Percentiles rank a stretch among this genome's conserved stretches.
phyloP scores from a whole-genome alignment of 106 monocot species.

The Dioscorea zingiberensis region DNA sequence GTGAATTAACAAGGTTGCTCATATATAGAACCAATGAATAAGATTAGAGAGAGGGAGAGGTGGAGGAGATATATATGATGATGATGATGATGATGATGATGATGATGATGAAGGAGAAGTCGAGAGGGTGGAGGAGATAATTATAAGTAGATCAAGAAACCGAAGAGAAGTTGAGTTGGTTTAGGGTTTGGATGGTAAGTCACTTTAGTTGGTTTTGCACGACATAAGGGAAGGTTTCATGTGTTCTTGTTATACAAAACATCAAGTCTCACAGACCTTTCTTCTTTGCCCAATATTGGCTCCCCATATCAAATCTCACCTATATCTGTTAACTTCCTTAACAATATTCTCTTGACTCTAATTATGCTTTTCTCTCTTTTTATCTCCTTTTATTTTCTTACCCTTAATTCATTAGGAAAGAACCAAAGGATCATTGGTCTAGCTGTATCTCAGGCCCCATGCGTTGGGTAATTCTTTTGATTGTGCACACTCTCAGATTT shows the following conservation, averaged over 20 bases:
- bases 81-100: neutral
- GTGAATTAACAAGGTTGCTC: neutral
- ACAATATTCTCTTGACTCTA: neutral
- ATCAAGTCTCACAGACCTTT: no score
- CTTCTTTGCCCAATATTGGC: no score
- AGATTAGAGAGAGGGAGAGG: no score
- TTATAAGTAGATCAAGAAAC: neutral
- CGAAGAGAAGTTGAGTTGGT: neutral
- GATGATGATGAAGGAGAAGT: neutral
- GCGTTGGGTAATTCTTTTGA: no score
- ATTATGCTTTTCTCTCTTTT: neutral
- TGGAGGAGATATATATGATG: neutral
- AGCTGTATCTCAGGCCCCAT: no score
- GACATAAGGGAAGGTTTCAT: constrained; percentile 10
- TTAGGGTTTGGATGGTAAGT: constrained; percentile 61
- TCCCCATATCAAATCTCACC: neutral
- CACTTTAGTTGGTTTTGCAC: constrained; percentile 52
- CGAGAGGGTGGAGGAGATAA: neutral
- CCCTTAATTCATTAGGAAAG: no score
- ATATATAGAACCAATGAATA: no score
- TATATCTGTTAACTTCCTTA: neutral
- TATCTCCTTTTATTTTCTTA: no score
- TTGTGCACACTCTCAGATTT: no score
- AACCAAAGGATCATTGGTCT: no score
- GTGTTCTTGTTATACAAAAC: neutral